phyloP scores from a whole-genome alignment of 2,329 filamentous ascomycete species.

The Fonsecaea monophora region DNA sequence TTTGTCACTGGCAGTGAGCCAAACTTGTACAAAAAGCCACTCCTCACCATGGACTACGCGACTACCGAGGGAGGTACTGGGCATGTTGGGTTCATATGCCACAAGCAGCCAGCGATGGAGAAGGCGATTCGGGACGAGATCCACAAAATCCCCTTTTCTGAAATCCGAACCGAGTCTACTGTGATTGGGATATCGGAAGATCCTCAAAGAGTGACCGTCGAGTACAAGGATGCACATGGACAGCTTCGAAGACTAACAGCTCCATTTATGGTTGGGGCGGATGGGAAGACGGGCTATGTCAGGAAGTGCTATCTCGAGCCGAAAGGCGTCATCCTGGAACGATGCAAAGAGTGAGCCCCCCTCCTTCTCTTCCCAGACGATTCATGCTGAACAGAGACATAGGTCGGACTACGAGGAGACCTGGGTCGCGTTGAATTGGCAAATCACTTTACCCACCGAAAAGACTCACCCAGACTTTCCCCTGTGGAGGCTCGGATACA shows the following conservation, averaged over 20 bases:
- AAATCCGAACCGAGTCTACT: slow-evolving; percentile 32
- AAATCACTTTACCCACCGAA: slow-evolving; percentile 41
- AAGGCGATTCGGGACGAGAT: slow-evolving; percentile 38
- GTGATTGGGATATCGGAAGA: slow-evolving; percentile 31
- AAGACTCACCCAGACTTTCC: slow-evolving; percentile 43
- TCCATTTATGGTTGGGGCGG: slow-evolving; percentile 43
- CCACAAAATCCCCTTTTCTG: slow-evolving; percentile 20
- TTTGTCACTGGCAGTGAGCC: slow-evolving; percentile 33
- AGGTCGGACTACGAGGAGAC: slow-evolving; percentile 43
- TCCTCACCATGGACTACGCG: slow-evolving; percentile 33
- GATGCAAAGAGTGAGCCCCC: slow-evolving; percentile 33
- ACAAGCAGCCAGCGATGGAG: slow-evolving; percentile 44
- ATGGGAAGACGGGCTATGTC: slow-evolving; percentile 46
- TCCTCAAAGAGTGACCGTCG: slow-evolving; percentile 19
- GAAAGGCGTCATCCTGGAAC: slow-evolving; percentile 39
- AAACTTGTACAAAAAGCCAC: slow-evolving; percentile 33
- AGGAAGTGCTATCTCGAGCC: slow-evolving; percentile 44
- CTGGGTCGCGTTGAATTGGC: slow-evolving; percentile 44
- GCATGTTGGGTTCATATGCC: slow-evolving; percentile 44
- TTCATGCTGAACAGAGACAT: slow-evolving; percentile 9
- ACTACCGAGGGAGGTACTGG: slow-evolving; percentile 43
- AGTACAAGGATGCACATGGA: slow-evolving; percentile 36
- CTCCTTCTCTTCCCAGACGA: neutral
- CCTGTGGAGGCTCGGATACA: slow-evolving; percentile 42
- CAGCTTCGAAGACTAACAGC: slow-evolving; percentile 34